Conservation (phyloP, 2,329 filamentous ascomycete species). For the Hypomyces perniciosus region DNA sequence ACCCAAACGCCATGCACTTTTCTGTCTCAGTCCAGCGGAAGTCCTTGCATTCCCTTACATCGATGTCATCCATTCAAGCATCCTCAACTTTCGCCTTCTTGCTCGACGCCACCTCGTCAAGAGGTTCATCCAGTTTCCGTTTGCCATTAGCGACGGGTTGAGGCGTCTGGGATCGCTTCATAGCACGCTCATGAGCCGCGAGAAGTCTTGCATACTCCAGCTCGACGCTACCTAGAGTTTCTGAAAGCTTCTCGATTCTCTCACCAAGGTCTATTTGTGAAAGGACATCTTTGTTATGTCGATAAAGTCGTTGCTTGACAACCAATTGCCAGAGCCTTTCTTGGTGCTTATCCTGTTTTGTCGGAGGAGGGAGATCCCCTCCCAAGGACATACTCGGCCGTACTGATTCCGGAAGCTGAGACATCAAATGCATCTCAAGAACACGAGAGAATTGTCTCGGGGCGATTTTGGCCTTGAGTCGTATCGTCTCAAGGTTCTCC, state of each 20-base stretch:
- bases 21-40: neutral
- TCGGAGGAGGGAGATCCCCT: slow-evolving; percentile 37
- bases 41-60: neutral
- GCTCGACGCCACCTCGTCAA: slow-evolving; percentile 20
- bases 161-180: slow-evolving; percentile 21
- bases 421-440: slow-evolving; percentile 69
- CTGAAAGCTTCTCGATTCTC: slow-evolving; percentile 65
- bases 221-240: slow-evolving; percentile 62
- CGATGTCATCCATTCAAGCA: slow-evolving; percentile 15
- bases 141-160: slow-evolving; percentile 33
- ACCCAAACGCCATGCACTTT: neutral
- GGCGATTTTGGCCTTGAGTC: slow-evolving; percentile 62
- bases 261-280: slow-evolving; percentile 63
- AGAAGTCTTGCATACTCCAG: slow-evolving; percentile 67
- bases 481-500: slow-evolving; percentile 49
- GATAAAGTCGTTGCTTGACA: slow-evolving; percentile 71
- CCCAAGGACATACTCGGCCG: slow-evolving; percentile 45
- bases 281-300: slow-evolving; percentile 66
- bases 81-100: slow-evolving; percentile 43
- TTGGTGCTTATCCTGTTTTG: slow-evolving; percentile 52
- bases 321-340: slow-evolving; percentile 68
- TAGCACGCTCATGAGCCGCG: slow-evolving; percentile 36
- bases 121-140: slow-evolving; percentile 37
- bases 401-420: slow-evolving; percentile 49
- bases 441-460: slow-evolving; percentile 70